These are phyloP conservation scores for Drechslerella dactyloides DNA, from an alignment of 2,329 filamentous ascomycete species.

Conservation along the genomic window DNA sequence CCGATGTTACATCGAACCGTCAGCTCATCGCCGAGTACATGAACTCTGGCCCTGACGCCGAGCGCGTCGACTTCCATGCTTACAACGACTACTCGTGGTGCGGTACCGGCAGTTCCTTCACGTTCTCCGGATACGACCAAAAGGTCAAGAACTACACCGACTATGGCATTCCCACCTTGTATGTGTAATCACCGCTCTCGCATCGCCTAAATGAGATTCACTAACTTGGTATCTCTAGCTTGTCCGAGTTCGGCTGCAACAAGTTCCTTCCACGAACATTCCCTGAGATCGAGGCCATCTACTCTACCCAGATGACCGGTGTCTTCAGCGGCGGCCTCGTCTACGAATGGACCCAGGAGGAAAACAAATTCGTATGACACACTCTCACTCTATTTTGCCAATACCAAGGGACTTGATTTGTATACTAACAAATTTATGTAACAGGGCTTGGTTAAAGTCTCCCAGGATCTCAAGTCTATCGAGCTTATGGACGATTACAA, in stretches of 20 bases:
- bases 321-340: slow-evolving; percentile 96
- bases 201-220: not conserved
- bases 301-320: slow-evolving; percentile 78
- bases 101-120: slow-evolving; percentile 70
- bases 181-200: slow-evolving; percentile 55
- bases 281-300: slow-evolving; percentile 77
- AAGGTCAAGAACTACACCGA: slow-evolving; percentile 87
- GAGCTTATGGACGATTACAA: slow-evolving; percentile 61
- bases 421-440: slow-evolving; percentile 5
- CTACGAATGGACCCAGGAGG: slow-evolving; percentile 89
- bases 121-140: slow-evolving; percentile 77
- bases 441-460: slow-evolving; percentile 52
- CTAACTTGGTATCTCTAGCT: slow-evolving; percentile 56
- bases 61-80: slow-evolving; percentile 85
- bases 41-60: slow-evolving; percentile 81
- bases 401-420: no score
- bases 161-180: slow-evolving; percentile 85
- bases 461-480: slow-evolving; percentile 56
- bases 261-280: slow-evolving; percentile 77
- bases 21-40: slow-evolving; percentile 87
- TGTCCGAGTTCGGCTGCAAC: slow-evolving; percentile 93
- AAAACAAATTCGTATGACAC: slow-evolving; percentile 70
- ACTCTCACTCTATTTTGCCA: not conserved
- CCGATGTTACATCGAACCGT: slow-evolving; percentile 84
- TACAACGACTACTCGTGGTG: slow-evolving; percentile 87